Percentiles rank a stretch among this genome's conserved stretches.
phyloP scores from a whole-genome alignment of 2,329 filamentous ascomycete genomes.

The Sporothrix globosa region DNA sequence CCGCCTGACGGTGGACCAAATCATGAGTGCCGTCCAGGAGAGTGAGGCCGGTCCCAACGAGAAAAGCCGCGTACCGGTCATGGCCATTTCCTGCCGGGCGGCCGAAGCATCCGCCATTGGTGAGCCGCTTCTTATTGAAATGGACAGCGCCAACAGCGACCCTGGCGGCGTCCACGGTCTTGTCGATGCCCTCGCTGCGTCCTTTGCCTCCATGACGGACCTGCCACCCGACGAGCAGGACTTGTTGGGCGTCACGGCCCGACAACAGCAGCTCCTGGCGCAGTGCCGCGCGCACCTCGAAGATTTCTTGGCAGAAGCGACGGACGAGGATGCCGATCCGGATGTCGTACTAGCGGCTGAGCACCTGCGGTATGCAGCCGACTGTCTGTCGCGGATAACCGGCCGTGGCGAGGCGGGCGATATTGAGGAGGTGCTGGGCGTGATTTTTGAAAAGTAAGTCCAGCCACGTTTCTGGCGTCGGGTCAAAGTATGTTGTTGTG shows the following conservation, averaged over 20 bases:
- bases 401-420: conserved; percentile 83
- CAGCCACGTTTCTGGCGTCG: no score
- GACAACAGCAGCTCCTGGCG: conserved; percentile 79
- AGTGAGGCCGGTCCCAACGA: conserved; percentile 9
- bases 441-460: conserved; percentile 94
- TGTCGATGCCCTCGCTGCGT: conserved; percentile 68
- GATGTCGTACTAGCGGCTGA: conserved; percentile 93
- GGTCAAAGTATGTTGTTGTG: no score
- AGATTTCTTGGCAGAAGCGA: conserved; percentile 67
- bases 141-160: background rate
- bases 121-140: background rate
- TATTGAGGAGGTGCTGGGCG: conserved; percentile 92
- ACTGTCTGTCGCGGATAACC: conserved; percentile 82
- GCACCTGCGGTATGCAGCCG: conserved; percentile 78
- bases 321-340: conserved; percentile 53
- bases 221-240: conserved; percentile 75
- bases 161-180: conserved; percentile 70
- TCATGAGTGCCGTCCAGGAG: background rate
- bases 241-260: conserved; percentile 85
- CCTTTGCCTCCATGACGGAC: conserved; percentile 72
- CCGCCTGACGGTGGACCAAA: conserved; percentile 37
- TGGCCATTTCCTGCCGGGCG: conserved; percentile 30
- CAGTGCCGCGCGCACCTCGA: conserved; percentile 73
- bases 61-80: conserved; percentile 25
- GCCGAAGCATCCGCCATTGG: conserved; percentile 13